These are phyloP conservation scores for Aspergillus egyptiacus DNA, from an alignment of 495 filamentous ascomycete species.

Conservation along the genomic window DNA sequence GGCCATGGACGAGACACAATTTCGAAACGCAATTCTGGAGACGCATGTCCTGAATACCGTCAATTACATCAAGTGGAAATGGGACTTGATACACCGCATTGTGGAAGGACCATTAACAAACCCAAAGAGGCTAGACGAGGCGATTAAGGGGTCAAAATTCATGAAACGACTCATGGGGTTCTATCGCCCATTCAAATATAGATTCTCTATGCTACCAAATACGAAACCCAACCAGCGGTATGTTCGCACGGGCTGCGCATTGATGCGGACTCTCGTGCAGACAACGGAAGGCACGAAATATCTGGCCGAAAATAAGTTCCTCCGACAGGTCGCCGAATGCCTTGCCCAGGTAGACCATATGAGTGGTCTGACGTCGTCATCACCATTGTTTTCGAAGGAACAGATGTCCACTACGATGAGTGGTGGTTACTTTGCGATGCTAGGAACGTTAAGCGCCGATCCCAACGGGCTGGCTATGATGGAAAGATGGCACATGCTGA, in stretches of 20 bases:
- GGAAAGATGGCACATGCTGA: constrained; percentile 93
- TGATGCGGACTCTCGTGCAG: constrained; percentile 80
- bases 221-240: constrained; percentile 92
- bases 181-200: constrained; percentile 93
- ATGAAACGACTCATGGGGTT: constrained; percentile 91
- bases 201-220: constrained; percentile 79
- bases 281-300: constrained; percentile 78
- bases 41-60: constrained; percentile 78
- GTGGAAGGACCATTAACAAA: constrained; percentile 94
- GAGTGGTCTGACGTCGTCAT: constrained; percentile 81
- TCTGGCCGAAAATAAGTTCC: constrained; percentile 82
- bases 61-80: constrained; percentile 93
- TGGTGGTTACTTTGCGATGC: constrained; percentile 87
- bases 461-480: constrained; percentile 79
- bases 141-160: constrained; percentile 91
- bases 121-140: constrained; percentile 86
- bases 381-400: constrained; percentile 80
- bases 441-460: constrained; percentile 80
- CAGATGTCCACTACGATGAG: constrained; percentile 78
- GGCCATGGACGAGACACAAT: constrained; percentile 80
- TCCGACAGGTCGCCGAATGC: constrained; percentile 91
- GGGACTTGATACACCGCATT: constrained; percentile 82
- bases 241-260: constrained; percentile 77
- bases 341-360: constrained; percentile 87
- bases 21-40: constrained; percentile 79